Conservation (phyloP, 495 filamentous ascomycete genomes). For the Penicillium tannophilum region DNA sequence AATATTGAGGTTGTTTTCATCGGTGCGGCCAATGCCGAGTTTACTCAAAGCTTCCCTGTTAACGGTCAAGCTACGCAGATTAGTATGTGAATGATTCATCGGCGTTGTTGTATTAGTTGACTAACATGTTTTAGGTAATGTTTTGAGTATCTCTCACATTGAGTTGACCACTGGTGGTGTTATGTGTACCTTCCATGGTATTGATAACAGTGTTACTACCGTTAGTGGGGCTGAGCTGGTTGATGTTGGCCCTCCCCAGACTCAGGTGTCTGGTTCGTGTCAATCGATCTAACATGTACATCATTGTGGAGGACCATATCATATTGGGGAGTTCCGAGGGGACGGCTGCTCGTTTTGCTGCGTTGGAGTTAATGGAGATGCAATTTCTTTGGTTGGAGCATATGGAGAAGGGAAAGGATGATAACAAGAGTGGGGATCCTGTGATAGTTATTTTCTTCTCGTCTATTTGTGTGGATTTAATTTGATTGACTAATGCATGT, state of each 20-base stretch:
- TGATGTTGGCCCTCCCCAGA: constrained; percentile 6
- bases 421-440: background rate
- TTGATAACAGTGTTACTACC: background rate
- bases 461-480: too few relatives aligned
- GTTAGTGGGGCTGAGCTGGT: background rate
- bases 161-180: background rate
- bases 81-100: background rate
- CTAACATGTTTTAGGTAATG: background rate
- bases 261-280: background rate
- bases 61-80: constrained; percentile 1
- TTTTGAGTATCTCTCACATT: constrained; percentile 3
- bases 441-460: background rate
- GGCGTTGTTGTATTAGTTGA: background rate
- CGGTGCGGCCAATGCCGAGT: background rate
- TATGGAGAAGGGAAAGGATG: background rate
- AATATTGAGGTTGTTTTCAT: background rate
- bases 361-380: background rate
- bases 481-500: too few relatives aligned
- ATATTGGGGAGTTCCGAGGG: background rate
- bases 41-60: constrained; percentile 1
- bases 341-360: background rate
- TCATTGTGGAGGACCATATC: background rate
- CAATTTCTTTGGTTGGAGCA: background rate
- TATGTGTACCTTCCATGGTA: background rate
- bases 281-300: background rate